Evolutionary conservation across 495 filamentous ascomycete genomes (phyloP), one percentile per base, ranked within the genome.

Genomic region (Hyaloscypha bicolor): DNA sequence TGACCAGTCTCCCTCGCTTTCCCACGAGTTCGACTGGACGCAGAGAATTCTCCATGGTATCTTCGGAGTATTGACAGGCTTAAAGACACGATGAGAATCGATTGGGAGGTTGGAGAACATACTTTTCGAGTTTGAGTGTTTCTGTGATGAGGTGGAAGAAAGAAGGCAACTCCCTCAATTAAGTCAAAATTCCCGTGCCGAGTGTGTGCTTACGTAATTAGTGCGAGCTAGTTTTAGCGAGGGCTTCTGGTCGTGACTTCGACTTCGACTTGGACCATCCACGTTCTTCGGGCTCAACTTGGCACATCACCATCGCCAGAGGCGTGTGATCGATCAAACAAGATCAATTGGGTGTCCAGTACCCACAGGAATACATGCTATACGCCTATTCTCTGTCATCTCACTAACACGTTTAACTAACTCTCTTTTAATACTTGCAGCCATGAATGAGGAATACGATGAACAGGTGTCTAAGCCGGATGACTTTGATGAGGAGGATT

Each of bases 371-470:
- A 25, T 8, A 56, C 11, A 68, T 68, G 66, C 66, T 68, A 63
- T 48, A 48, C 48, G 6, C 35, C 22, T 3, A 21, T 16, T 19
- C 48, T 52, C 25, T 57, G 30, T 25, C 25, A 55, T 9, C 5
- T 56, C 22, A 70, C 68, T 70, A 70, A 70, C 59, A 56, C 35
- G 59, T 55, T 63, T 35, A 51, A 21, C 37, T 63, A 21, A 29
- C 29, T 35, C 30, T 29, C 12, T 14, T 48, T n/a, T 22, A 31
- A 25, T 22, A 8, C 12, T n/a, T 25, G 21, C 60, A 62, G 66
- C 21, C 4, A 68, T 68, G 60, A n/a, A 29, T 51, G n/a, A 63
- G n/a, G 52, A 68, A 35, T 6, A 21, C 48, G 32, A 59, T 33
- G 42, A 62, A 19, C 33, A 61, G 8, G 22, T 14, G 33, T 16